Evolutionary conservation across 2,329 filamentous ascomycete species (phyloP).

Genomic region (Fusarium chuoi): DNA sequence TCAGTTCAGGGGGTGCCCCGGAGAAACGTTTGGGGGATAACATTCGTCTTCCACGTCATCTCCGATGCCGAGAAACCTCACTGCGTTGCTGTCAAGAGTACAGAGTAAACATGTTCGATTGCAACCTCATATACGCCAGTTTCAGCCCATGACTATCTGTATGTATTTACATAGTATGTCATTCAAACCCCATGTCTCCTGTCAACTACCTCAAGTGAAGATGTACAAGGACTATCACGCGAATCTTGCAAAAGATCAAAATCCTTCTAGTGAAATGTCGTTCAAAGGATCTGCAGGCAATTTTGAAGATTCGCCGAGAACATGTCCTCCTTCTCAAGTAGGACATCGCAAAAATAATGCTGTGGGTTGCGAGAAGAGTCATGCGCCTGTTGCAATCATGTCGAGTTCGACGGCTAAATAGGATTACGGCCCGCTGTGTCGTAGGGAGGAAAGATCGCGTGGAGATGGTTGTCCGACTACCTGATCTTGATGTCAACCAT

Average conservation of each 20-base stretch:
- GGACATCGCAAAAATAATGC: constrained; percentile 3
- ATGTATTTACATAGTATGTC: not conserved
- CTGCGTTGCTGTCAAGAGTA: not conserved
- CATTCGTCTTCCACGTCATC: constrained; percentile 23
- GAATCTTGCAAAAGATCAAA: not conserved
- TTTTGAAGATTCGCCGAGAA: not conserved
- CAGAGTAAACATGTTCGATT: not conserved
- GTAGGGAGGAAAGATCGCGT: constrained; percentile 22
- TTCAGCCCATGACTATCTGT: not conserved
- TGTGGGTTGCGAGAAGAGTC: constrained; percentile 31
- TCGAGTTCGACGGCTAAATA: constrained; percentile 34
- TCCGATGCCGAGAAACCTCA: constrained; percentile 10
- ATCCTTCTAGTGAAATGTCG: not conserved
- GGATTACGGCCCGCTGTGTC: constrained; percentile 29
- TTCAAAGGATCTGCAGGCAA: constrained; percentile 4
- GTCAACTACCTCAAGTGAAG: not conserved
- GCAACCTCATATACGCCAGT: not conserved
- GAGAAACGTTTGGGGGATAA: constrained; percentile 14
- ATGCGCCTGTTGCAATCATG: constrained; percentile 21
- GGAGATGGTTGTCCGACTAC: constrained; percentile 15
- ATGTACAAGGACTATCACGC: not conserved
- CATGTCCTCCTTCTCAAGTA: constrained; percentile 2
- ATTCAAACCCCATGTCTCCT: not conserved
- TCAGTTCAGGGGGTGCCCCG: constrained; percentile 25
- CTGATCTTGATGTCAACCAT: constrained; percentile 12